Conservation (phyloP, 257 asterid species). For the Solanum virginianum region DNA sequence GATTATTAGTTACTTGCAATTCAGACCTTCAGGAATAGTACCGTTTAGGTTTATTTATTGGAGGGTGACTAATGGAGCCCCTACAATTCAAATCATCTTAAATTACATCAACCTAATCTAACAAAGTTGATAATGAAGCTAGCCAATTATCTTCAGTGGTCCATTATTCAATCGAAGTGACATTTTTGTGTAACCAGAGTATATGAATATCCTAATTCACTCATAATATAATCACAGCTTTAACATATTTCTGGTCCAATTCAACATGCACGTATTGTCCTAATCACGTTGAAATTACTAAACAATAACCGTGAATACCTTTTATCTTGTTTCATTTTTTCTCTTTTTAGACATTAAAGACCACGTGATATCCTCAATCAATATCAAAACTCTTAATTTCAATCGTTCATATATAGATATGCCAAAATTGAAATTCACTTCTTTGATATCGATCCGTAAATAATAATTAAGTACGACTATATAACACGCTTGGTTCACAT, state of each 20-base stretch:
- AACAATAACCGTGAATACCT: not conserved
- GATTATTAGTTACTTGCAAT: not conserved
- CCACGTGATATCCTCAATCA: not conserved
- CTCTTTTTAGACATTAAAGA: not conserved
- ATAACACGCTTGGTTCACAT: too few species aligned
- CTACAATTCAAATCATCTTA: not conserved
- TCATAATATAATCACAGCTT: not conserved
- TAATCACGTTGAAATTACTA: not conserved
- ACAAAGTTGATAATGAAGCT: not conserved
- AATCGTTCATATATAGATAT: not conserved
- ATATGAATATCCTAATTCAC: not conserved
- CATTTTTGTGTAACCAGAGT: not conserved
- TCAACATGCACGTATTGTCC: not conserved
- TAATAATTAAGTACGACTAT: too few species aligned
- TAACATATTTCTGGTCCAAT: not conserved
- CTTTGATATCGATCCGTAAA: not conserved
- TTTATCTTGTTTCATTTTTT: not conserved
- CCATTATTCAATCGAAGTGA: not conserved
- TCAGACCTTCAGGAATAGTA: not conserved
- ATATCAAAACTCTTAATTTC: not conserved
- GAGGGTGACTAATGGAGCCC: not conserved
- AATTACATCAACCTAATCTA: not conserved
- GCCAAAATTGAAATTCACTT: not conserved
- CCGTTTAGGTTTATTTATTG: not conserved
- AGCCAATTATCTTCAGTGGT: not conserved